Base-by-base conservation (phyloP, 768 basidiomycete species). In the Cantharellus cinnabarinus region DNA sequence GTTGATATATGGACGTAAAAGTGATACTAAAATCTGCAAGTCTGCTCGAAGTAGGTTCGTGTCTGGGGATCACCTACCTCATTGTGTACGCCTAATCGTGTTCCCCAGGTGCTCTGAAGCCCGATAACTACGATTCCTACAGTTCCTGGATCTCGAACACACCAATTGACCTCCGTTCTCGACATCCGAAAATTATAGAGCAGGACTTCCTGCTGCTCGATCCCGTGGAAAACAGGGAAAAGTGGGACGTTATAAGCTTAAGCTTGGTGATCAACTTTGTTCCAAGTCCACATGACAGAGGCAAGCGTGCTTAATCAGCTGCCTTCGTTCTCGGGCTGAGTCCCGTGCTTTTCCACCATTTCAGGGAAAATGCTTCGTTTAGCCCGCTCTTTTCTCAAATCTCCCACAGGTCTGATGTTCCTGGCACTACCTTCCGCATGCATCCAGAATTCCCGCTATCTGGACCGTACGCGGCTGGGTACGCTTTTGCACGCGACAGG, bases 201-300 rank as follows among this genome's bases (percentile, higher is more conserved):
- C 89, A 91, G 67, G 88, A 95, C 67, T 93, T 94, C 65, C 68
- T 94, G 50, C 66, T 75, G 3, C 72, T 90, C 68, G 77, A 83
- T 56, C 64, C 68, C 57, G 66, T 64, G 15, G 71, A 75, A 63
- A 71, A 84, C 65, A 66, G 66, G 5, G 75, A 70, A 61, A 73
- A 72, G 63, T 95, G 89, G 84, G 82, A 89, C 63, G 66, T 81
- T 20, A 76, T 94, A 60, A 89, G 87, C 67, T 78, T 93, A 35
- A 90, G 89, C 65, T 71, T 95, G 41, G 91, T 95, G 3, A 70
- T 95, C 2, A 95, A 95, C 66, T 95, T 93, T 66, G 85, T 90
- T 1, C 82, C 86, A 34, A 76, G 80, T 37, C 73, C 85, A 0
- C 71, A 71, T 54, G 81, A 87, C 58, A 73, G 91, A 79, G 90